A percentile compares a stretch with the other conserved stretches of the same genome.
These are phyloP conservation scores for Cicer bijugum DNA, from an alignment of 306 rosid genomes.

Conservation along the genomic window DNA sequence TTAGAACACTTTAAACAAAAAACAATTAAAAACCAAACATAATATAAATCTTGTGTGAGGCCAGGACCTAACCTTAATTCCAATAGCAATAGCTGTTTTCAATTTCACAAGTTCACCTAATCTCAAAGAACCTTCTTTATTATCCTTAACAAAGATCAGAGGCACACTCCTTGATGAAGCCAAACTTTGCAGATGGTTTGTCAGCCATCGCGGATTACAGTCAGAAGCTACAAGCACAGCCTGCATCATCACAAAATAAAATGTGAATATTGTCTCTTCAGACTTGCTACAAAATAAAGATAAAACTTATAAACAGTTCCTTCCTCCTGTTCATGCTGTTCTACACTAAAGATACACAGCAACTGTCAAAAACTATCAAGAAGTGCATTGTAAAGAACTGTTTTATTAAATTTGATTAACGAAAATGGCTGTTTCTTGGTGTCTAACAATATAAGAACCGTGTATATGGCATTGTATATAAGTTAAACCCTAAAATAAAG, in stretches of 20 bases:
- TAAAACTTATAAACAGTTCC: too few relatives aligned
- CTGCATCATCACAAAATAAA: slow-evolving; percentile 51
- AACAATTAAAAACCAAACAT: slow-evolving; percentile 5
- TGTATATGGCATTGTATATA: too few relatives aligned
- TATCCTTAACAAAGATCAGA: slow-evolving; percentile 64
- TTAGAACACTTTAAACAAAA: neutral
- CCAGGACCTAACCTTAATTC: slow-evolving; percentile 64
- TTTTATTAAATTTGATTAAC: too few relatives aligned
- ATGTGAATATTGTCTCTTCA: slow-evolving; percentile 20
- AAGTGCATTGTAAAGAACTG: too few relatives aligned
- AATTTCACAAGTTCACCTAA: slow-evolving; percentile 73
- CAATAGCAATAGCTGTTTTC: slow-evolving; percentile 85
- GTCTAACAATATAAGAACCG: too few relatives aligned
- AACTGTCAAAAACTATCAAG: too few relatives aligned
- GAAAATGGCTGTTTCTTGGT: too few relatives aligned
- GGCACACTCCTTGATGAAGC: slow-evolving; percentile 77
- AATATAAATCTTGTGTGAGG: neutral
- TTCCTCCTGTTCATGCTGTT: too few relatives aligned
- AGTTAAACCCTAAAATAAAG: neutral
- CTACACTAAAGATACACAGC: too few relatives aligned
- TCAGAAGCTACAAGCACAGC: slow-evolving; percentile 75
- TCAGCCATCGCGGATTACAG: slow-evolving; percentile 73
- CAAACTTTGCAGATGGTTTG: slow-evolving; percentile 75
- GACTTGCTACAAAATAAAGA: neutral
- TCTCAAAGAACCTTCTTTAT: slow-evolving; percentile 69